Evolutionary conservation across 2,329 filamentous ascomycete species (phyloP).

Genomic region (Paecilomyces dactylethromorphus): DNA sequence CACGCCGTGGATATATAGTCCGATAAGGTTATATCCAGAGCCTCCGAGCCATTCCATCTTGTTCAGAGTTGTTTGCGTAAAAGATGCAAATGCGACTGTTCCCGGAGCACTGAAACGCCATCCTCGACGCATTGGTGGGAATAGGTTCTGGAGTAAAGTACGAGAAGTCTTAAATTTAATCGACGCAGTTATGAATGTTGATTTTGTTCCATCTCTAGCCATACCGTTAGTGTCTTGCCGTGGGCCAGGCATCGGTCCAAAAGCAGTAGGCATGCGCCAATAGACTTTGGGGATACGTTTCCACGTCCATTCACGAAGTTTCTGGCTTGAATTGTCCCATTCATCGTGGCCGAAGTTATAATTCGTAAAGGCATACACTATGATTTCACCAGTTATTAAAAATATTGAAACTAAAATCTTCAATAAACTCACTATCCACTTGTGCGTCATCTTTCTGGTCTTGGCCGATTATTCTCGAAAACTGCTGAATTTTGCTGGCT

Average conservation of each 20-base stretch:
- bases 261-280: slow-evolving; percentile 42
- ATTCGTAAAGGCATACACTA: slow-evolving; percentile 36
- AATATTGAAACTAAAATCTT: too few species aligned
- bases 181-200: slow-evolving; percentile 40
- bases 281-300: slow-evolving; percentile 28
- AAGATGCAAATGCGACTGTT: slow-evolving; percentile 40
- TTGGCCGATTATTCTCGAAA: slow-evolving; percentile 47
- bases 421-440: slow-evolving; percentile 3
- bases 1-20: slow-evolving; percentile 58
- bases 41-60: slow-evolving; percentile 58
- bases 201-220: slow-evolving; percentile 17
- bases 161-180: slow-evolving; percentile 46
- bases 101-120: slow-evolving; percentile 35
- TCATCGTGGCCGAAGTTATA: slow-evolving; percentile 57
- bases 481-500: slow-evolving; percentile 52
- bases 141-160: slow-evolving; percentile 44
- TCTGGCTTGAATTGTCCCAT: slow-evolving; percentile 47
- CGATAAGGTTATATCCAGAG: slow-evolving; percentile 51
- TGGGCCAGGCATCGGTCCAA: slow-evolving; percentile 43
- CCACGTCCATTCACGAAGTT: slow-evolving; percentile 46
- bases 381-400: too few species aligned
- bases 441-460: slow-evolving; percentile 28
- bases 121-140: slow-evolving; percentile 36
- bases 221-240: slow-evolving; percentile 31
- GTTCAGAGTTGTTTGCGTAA: slow-evolving; percentile 37